A percentile compares a stretch with the other conserved stretches of the same genome.
These are phyloP conservation scores for Ochromonas danica DNA, from an alignment of 108 stramenopile species.

Conservation along the genomic window DNA sequence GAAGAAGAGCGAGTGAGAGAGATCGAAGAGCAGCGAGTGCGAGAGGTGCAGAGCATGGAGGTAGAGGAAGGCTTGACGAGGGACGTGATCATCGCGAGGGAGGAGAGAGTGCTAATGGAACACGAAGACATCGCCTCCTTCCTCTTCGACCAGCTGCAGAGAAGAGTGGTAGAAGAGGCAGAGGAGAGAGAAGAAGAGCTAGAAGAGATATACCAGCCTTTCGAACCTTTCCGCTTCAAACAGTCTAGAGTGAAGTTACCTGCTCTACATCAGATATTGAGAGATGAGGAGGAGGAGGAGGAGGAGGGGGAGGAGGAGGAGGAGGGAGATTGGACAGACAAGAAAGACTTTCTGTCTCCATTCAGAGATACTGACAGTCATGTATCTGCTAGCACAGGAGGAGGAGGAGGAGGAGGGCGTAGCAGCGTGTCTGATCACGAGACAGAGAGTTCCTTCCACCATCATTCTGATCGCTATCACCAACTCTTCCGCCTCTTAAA, in stretches of 20 bases:
- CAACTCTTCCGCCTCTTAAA: no score
- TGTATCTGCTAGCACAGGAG: no score
- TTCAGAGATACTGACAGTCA: no score
- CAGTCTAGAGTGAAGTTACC: background rate
- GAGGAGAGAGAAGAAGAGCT: background rate
- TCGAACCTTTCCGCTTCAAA: conserved; percentile 7
- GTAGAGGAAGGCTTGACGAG: background rate
- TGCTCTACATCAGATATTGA: background rate
- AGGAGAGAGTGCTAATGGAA: conserved; percentile 20
- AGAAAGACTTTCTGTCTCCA: no score
- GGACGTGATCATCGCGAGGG: background rate
- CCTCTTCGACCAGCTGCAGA: background rate
- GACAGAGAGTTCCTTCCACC: background rate
- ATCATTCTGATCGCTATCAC: background rate
- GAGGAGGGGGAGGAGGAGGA: background rate
- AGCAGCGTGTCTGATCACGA: background rate
- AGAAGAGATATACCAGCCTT: conserved; percentile 6
- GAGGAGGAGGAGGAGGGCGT: no score
- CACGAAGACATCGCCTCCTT: background rate
- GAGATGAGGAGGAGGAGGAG: background rate
- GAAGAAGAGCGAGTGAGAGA: background rate
- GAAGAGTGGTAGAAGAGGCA: background rate
- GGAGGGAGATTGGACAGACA: no score
- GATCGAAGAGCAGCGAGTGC: background rate
- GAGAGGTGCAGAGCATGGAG: background rate